Conservation (phyloP, 2,329 filamentous ascomycete genomes). For the Curvularia spicifera region DNA sequence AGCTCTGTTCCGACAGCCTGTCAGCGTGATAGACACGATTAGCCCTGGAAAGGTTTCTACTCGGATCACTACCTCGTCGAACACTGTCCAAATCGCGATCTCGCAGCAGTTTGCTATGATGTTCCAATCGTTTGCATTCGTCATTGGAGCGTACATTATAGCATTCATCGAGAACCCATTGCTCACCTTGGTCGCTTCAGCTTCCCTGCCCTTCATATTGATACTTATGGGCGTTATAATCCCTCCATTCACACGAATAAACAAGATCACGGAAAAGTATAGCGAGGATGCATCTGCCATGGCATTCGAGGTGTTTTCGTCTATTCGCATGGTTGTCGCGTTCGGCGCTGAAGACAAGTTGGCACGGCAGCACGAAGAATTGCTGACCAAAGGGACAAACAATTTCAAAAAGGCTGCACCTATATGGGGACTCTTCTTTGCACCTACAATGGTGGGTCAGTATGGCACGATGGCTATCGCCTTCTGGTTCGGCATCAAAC, state of each 20-base stretch:
- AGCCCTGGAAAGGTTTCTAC: constrained; percentile 59
- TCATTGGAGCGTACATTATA: constrained; percentile 51
- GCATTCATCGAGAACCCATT: constrained; percentile 61
- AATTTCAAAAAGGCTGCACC: constrained; percentile 40
- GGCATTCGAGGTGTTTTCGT: constrained; percentile 50
- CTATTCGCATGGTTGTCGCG: constrained; percentile 46
- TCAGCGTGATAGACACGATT: constrained; percentile 57
- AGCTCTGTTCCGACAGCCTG: constrained; percentile 58
- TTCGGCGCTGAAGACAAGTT: constrained; percentile 49
- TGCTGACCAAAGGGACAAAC: constrained; percentile 36
- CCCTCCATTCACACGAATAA: constrained; percentile 42
- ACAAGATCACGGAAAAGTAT: constrained; percentile 41
- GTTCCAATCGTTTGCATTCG: constrained; percentile 47
- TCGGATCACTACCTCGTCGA: constrained; percentile 60
- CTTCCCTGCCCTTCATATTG: constrained; percentile 51
- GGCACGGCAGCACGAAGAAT: constrained; percentile 35
- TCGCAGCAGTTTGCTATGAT: constrained; percentile 61
- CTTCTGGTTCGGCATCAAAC: constrained; percentile 50
- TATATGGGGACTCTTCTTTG: constrained; percentile 44
- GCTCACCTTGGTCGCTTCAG: constrained; percentile 58
- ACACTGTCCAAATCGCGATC: constrained; percentile 62
- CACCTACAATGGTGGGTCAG: constrained; percentile 44
- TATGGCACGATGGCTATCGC: constrained; percentile 49
- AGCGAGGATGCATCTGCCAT: constrained; percentile 47
- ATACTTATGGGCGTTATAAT: constrained; percentile 40